Percentiles rank a stretch among this genome's conserved stretches.
These are phyloP conservation scores for Shiraia sp. DNA, from an alignment of 2,329 filamentous ascomycete species.

Conservation along the genomic window DNA sequence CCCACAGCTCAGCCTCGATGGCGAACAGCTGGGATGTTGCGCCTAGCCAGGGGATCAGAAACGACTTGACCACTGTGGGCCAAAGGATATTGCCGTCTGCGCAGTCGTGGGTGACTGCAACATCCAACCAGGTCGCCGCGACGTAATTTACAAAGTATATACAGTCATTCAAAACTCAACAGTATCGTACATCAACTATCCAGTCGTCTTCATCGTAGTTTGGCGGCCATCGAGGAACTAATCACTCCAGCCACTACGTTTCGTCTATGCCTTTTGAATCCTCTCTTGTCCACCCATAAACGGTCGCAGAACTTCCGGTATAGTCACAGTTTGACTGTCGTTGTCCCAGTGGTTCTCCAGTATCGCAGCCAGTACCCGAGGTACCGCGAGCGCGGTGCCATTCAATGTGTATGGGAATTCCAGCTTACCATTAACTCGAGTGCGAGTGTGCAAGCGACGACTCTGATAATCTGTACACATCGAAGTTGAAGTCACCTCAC, in stretches of 20 bases:
- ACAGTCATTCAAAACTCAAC: constrained; percentile 5
- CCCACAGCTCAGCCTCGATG: constrained; percentile 32
- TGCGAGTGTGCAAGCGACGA: constrained; percentile 75
- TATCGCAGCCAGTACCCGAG: constrained; percentile 83
- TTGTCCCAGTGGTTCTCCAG: constrained; percentile 91
- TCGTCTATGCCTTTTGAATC: constrained; percentile 28
- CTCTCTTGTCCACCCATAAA: constrained; percentile 71
- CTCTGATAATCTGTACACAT: constrained; percentile 96
- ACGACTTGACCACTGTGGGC: constrained; percentile 9
- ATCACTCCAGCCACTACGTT: too few species aligned
- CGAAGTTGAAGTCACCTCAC: constrained; percentile 88
- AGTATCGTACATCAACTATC: too few species aligned
- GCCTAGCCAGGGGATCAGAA: constrained; percentile 22
- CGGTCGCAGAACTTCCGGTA: constrained; percentile 77
- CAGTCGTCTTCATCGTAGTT: too few species aligned
- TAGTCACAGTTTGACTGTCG: constrained; percentile 63
- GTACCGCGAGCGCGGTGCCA: constrained; percentile 90
- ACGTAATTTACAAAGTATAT: constrained; percentile 14
- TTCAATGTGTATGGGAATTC: constrained; percentile 89
- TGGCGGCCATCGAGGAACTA: too few species aligned
- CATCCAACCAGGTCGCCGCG: constrained; percentile 8
- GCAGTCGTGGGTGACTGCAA: constrained; percentile 1
- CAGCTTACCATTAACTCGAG: constrained; percentile 62
- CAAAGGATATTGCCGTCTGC: constrained; percentile 6
- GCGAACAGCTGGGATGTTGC: constrained; percentile 19